Base-by-base conservation (phyloP, 2,329 filamentous ascomycete genomes). In the Verticillium nubilum region DNA sequence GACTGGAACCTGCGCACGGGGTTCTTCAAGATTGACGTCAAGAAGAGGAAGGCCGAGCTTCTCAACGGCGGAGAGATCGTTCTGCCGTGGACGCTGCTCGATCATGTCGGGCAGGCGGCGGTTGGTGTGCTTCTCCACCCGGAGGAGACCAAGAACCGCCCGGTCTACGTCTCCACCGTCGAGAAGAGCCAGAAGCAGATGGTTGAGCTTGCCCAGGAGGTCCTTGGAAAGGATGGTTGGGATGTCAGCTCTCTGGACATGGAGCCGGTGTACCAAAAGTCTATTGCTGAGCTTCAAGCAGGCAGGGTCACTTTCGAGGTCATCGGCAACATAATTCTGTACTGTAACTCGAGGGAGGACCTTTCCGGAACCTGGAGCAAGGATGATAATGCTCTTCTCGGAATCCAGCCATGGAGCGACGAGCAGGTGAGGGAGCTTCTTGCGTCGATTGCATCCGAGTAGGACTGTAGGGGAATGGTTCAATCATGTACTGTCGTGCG, bases 71-170 rank as follows among this genome's bases (percentile, higher is more conserved):
- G 72, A 56, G 64, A 69, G 33, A 63, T 66, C 35, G 57, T 50
- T 15, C 57, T 67, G 37, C 64, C 65, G 33, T 60, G 62, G 47
- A 68, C 68, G 6, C 68, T 63, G 53, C 64, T 71, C 31, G 29
- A 58, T n/a, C 64, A 62, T 27, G 62, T 72, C 42, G 72, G 63
- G 13, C 61, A 62, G 5, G 69, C 69, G 15, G 64, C 71, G 3
- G 67, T 65, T 2, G 65, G 62, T 5, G 61, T 68, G 7, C 64
- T 74, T 23, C 26, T 57, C 47, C 63, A 68, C 53, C 66, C 66
- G 2, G 67, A 65, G 35, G 66, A 68, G 62, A 70, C 69, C n/a
- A 64, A 64, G 52, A 72, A 73, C 63, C 57, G 67, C 2, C 27
- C 58, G 17, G 65, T 67, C 2, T 66, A 65, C 25, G 58, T 71